Percentiles rank a stretch among this genome's conserved stretches.
Evolutionary conservation across 1,139 yeast species (phyloP).

Genomic region (Taphrina deformans): DNA sequence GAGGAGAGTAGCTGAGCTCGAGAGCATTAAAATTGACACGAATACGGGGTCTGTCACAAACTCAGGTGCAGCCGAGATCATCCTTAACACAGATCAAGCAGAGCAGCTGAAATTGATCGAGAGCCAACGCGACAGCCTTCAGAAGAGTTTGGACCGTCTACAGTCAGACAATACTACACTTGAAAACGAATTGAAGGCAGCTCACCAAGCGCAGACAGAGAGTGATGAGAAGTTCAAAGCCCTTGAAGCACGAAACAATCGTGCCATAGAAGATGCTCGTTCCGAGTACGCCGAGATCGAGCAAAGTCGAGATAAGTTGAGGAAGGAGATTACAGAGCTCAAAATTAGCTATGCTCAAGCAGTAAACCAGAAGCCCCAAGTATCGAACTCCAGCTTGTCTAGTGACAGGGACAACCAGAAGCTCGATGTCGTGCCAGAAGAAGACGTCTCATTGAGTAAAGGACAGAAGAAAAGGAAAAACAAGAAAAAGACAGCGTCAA

Average conservation of each 20-base stretch:
- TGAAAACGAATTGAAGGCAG: neutral
- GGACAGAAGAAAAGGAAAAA: slow-evolving; percentile 41
- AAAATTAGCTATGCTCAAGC: slow-evolving; percentile 20
- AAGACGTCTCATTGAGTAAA: slow-evolving; percentile 32
- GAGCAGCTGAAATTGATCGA: neutral
- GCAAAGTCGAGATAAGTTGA: slow-evolving; percentile 5
- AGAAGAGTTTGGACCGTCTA: neutral
- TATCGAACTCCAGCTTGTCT: neutral
- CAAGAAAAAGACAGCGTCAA: slow-evolving; percentile 36
- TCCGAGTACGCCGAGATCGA: neutral
- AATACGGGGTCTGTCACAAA: neutral
- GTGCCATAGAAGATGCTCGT: neutral
- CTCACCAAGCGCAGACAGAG: neutral
- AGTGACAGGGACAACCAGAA: neutral
- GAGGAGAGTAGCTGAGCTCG: neutral
- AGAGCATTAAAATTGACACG: neutral
- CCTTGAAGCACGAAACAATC: neutral
- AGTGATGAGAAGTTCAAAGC: neutral
- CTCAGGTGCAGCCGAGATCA: neutral
- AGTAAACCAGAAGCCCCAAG: neutral
- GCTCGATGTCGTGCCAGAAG: neutral
- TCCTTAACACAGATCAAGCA: neutral
- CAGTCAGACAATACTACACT: neutral
- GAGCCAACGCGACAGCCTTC: neutral
- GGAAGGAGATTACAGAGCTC: slow-evolving; percentile 24